phyloP scores from a whole-genome alignment of 139 green algal species.

The Pleodorina starrii region DNA sequence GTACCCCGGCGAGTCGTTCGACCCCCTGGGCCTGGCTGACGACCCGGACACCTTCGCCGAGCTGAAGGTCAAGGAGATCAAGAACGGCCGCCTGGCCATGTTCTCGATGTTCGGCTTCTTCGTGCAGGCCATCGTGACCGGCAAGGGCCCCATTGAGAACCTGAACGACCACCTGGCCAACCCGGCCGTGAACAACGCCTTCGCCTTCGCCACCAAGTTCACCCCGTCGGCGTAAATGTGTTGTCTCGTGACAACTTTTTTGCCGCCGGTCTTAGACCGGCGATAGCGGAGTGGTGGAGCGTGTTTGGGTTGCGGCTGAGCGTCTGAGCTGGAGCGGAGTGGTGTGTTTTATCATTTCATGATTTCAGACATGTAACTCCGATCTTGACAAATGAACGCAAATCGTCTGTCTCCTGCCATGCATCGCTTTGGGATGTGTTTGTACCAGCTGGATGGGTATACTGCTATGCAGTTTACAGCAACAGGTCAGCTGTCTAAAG shows the following conservation, averaged over 20 bases:
- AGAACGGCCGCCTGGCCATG: constrained; percentile 93
- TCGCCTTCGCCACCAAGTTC: constrained; percentile 77
- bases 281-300: neutral
- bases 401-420: too few relatives aligned
- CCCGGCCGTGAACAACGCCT: constrained; percentile 81
- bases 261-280: neutral
- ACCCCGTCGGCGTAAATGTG: constrained; percentile 58
- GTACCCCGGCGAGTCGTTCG: constrained; percentile 75
- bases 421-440: too few relatives aligned
- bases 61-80: constrained; percentile 87
- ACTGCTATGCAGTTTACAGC: too few relatives aligned
- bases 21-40: constrained; percentile 96
- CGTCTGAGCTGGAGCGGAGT: neutral
- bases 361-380: too few relatives aligned
- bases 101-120: constrained; percentile 85
- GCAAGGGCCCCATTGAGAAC: constrained; percentile 77
- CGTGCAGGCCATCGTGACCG: constrained; percentile 86
- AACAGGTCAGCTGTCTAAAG: too few relatives aligned
- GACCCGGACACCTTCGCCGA: constrained; percentile 94
- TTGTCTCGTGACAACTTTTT: neutral
- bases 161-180: constrained; percentile 86
- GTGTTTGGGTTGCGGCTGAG: neutral
- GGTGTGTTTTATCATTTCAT: too few relatives aligned
- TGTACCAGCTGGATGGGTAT: too few relatives aligned
- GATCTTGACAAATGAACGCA: too few relatives aligned